A percentile compares a stretch with the other conserved stretches of the same genome.
Evolutionary conservation across 306 rosid species (phyloP).

Genomic region (Luffa acutangula): DNA sequence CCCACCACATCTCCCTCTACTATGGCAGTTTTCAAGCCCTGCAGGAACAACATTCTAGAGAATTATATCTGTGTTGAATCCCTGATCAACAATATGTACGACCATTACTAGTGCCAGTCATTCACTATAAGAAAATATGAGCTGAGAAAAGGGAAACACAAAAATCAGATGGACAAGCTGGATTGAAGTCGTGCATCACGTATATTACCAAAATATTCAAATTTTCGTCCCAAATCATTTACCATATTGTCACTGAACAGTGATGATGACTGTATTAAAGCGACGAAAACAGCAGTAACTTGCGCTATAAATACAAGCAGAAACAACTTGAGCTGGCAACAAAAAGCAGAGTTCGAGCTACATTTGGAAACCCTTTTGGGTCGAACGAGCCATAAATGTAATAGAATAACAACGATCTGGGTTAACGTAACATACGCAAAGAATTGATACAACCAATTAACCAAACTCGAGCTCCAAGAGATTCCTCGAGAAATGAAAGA

Average conservation of each 20-base stretch:
- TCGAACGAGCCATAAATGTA: not conserved
- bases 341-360: not conserved
- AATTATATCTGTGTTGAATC: not conserved
- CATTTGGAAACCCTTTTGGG: not conserved
- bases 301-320: not conserved
- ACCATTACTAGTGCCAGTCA: not conserved
- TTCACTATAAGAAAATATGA: no score
- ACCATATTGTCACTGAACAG: not conserved
- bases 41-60: conserved; percentile 11
- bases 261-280: not conserved
- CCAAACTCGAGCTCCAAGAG: not conserved
- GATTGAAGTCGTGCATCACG: not conserved
- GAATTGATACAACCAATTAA: not conserved
- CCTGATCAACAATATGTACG: not conserved
- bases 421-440: not conserved
- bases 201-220: not conserved
- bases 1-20: conserved; percentile 96
- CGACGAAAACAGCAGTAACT: not conserved
- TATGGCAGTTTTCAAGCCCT: conserved; percentile 93
- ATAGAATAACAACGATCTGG: not conserved
- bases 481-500: not conserved
- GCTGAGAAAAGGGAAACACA: no score
- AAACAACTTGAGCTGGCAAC: not conserved
- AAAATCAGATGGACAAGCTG: not conserved
- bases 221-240: not conserved